These are phyloP conservation scores for Euclidium syriacum DNA, from an alignment of 345 rosid species.

Conservation along the genomic window DNA sequence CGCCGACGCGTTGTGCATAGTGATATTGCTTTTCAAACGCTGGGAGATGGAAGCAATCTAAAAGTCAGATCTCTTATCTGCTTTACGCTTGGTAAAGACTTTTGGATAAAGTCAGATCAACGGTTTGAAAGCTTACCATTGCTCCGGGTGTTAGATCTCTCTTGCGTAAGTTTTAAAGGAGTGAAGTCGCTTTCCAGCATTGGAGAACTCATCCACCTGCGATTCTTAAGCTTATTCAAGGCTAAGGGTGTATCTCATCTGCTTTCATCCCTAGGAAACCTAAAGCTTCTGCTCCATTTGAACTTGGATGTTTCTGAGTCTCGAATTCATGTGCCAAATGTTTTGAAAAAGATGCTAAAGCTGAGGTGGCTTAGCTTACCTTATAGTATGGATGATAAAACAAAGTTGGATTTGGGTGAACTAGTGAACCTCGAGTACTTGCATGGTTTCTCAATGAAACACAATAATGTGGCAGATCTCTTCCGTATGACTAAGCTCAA, in stretches of 20 bases:
- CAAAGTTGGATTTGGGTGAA: neutral
- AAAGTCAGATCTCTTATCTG: too few relatives aligned
- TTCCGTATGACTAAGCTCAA: neutral
- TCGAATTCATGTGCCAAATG: neutral
- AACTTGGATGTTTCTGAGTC: too few relatives aligned
- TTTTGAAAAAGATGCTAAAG: neutral
- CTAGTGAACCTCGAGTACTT: neutral
- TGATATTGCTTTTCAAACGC: too few relatives aligned
- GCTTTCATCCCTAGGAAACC: neutral
- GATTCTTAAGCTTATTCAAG: neutral
- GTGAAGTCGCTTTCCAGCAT: slow-evolving; percentile 15
- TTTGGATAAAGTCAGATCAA: neutral
- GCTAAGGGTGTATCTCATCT: neutral
- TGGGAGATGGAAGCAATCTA: too few relatives aligned
- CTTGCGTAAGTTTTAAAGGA: neutral
- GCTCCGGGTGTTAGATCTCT: neutral
- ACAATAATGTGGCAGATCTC: neutral
- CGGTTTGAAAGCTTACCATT: slow-evolving; percentile 4
- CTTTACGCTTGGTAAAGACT: too few relatives aligned
- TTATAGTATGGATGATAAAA: neutral
- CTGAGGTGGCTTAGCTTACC: neutral
- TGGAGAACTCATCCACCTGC: slow-evolving; percentile 26
- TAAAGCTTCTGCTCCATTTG: too few relatives aligned
- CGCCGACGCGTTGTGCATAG: too few relatives aligned
- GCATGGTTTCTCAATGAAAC: neutral